phyloP scores from a whole-genome alignment of 352 stramenopile species.

The Phytophthora ohioensis region DNA sequence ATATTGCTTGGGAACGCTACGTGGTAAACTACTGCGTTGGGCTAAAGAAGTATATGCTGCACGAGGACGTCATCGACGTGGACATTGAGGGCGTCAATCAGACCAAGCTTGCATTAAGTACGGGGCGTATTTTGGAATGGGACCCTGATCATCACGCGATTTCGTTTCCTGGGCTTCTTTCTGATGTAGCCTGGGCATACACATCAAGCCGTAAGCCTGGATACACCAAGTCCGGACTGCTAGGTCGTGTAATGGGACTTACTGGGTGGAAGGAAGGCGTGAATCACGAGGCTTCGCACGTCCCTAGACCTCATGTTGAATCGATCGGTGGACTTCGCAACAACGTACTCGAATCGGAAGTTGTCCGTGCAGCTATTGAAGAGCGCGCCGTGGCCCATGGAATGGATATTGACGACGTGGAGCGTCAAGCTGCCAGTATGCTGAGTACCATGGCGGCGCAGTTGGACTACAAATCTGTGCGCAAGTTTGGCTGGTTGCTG shows the following conservation, averaged over 20 bases:
- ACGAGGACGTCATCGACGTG: slow-evolving; percentile 87
- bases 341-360: slow-evolving; percentile 69
- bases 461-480: slow-evolving; percentile 79
- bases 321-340: slow-evolving; percentile 73
- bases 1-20: slow-evolving; percentile 89
- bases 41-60: slow-evolving; percentile 83
- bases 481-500: slow-evolving; percentile 82
- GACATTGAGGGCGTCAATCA: slow-evolving; percentile 83
- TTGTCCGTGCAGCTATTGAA: slow-evolving; percentile 66
- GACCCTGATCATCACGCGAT: slow-evolving; percentile 91
- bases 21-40: slow-evolving; percentile 88
- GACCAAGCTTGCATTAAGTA: slow-evolving; percentile 83
- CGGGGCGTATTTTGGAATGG: slow-evolving; percentile 85
- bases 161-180: slow-evolving; percentile 85
- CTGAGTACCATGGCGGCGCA: slow-evolving; percentile 81
- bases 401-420: slow-evolving; percentile 53
- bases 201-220: slow-evolving; percentile 89
- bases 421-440: slow-evolving; percentile 67
- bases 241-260: slow-evolving; percentile 87
- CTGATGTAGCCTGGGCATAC: slow-evolving; percentile 90
- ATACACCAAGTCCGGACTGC: slow-evolving; percentile 85
- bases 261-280: slow-evolving; percentile 88
- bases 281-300: slow-evolving; percentile 89
- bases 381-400: slow-evolving; percentile 42
- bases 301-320: slow-evolving; percentile 74